phyloP scores from a whole-genome alignment of 768 basidiomycete genomes.

The Flagelloscypha sp. region DNA sequence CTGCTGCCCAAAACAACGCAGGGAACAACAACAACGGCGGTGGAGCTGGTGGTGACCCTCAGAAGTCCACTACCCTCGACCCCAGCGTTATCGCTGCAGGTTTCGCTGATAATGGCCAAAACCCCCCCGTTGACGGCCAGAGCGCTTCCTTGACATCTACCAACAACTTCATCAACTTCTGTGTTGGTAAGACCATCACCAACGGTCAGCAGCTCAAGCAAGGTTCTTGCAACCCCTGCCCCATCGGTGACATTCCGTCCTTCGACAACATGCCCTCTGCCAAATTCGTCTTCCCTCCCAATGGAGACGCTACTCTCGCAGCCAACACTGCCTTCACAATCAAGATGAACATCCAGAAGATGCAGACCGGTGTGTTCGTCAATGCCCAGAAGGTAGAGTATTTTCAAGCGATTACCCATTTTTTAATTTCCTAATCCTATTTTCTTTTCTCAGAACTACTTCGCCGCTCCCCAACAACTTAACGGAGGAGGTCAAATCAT shows the following conservation, averaged over 20 bases:
- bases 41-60: slow-evolving; percentile 24
- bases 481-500: slow-evolving; percentile 42
- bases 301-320: slow-evolving; percentile 33
- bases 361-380: slow-evolving; percentile 49
- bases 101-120: slow-evolving; percentile 43
- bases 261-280: slow-evolving; percentile 37
- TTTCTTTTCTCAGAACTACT: no score
- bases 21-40: no score
- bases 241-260: slow-evolving; percentile 47
- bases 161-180: slow-evolving; percentile 61
- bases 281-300: slow-evolving; percentile 38
- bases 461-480: slow-evolving; percentile 48
- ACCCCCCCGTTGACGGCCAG: slow-evolving; percentile 34
- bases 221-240: slow-evolving; percentile 52
- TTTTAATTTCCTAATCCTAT: no score
- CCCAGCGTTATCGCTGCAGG: slow-evolving; percentile 39
- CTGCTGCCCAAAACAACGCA: slow-evolving; percentile 12
- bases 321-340: slow-evolving; percentile 44
- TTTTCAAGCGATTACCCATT: no score
- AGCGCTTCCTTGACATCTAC: slow-evolving; percentile 42
- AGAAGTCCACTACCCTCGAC: slow-evolving; percentile 44
- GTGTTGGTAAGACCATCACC: slow-evolving; percentile 38
- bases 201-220: slow-evolving; percentile 44
- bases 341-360: slow-evolving; percentile 34
- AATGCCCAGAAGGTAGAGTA: slow-evolving; percentile 43